Base-by-base conservation (phyloP, 371 early-diverging fungal species). In the Ordospora colligata region DNA sequence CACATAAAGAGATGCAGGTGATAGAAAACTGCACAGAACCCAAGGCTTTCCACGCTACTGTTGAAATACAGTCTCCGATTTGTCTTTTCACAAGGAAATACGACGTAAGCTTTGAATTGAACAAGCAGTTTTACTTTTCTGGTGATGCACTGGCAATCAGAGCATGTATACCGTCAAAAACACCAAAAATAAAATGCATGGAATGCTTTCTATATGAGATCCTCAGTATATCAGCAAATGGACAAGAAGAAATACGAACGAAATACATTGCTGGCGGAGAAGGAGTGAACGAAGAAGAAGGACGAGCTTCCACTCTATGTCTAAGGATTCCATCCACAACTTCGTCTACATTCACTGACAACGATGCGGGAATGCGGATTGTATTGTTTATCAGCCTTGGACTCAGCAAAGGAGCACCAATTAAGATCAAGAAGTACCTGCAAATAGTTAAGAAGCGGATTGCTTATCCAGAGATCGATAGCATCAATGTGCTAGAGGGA, bases 121-220 rank as follows among this genome's bases (percentile, higher is more conserved):
- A 72, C 17, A 72, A 72, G 45, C n/a, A 17, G n/a, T 21, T 72
- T 9, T 72, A 49, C 32, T 64, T 25, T 43, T 72, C 73, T 23
- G 73, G 73, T 21, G 73, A 72, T 32, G 22, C 25, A 63, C 53
- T 72, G 22, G 21, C 2, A 11, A 25, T 64, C 40, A 40, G 23
- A 23, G 44, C 64, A 3, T 12, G 23, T 9, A 50, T 72, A 40
- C 37, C 62, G 10, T 42, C 43, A 14, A 27, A 1, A 14, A 40
- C 40, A 3, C 23, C 27, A 10, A 72, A 49, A 25, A 47, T 72
- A 12, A 64, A 72, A 49, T 62, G 64, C 25, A 64, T 72, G 45
- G 73, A 72, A 42, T 72, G 73, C 51, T 63, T 63, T 64, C 22
- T 64, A 6, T 72, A 72, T 64, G 73, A 72, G 40, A 53, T 72